Evolutionary conservation across 2,329 filamentous ascomycete genomes (phyloP).

Genomic region (Microcyclospora pomicola): DNA sequence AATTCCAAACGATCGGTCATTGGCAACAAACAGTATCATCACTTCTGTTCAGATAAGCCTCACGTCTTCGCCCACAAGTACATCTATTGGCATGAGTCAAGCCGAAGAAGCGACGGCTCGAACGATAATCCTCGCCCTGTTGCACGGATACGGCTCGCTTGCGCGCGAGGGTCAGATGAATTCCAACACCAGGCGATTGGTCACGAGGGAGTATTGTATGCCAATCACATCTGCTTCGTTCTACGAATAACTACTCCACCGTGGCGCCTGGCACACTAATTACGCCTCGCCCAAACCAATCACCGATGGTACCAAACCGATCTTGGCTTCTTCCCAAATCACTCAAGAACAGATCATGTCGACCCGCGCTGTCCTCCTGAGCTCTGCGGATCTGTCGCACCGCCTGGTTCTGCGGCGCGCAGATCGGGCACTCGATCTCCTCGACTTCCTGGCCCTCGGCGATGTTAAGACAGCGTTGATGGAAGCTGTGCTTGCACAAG

Average conservation of each 20-base stretch:
- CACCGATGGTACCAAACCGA: conserved; percentile 77
- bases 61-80: no score
- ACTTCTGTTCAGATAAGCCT: no score
- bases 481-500: conserved; percentile 92
- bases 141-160: no score
- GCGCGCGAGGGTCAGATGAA: no score
- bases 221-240: no score
- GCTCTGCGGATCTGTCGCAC: conserved; percentile 75
- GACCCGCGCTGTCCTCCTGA: conserved; percentile 72
- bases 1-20: no score
- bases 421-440: conserved; percentile 71
- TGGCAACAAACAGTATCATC: no score
- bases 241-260: background rate
- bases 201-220: no score
- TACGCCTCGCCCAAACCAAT: conserved; percentile 89
- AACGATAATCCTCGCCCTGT: no score
- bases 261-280: conserved; percentile 43
- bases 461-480: conserved; percentile 71
- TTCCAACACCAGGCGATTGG: no score
- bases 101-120: no score
- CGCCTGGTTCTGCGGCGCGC: conserved; percentile 69
- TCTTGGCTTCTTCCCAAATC: conserved; percentile 59
- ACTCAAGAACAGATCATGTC: conserved; percentile 79
- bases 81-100: no score
- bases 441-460: conserved; percentile 38